These are phyloP conservation scores for Fusarium foetens DNA, from an alignment of 2,329 filamentous ascomycete genomes.

Conservation along the genomic window DNA sequence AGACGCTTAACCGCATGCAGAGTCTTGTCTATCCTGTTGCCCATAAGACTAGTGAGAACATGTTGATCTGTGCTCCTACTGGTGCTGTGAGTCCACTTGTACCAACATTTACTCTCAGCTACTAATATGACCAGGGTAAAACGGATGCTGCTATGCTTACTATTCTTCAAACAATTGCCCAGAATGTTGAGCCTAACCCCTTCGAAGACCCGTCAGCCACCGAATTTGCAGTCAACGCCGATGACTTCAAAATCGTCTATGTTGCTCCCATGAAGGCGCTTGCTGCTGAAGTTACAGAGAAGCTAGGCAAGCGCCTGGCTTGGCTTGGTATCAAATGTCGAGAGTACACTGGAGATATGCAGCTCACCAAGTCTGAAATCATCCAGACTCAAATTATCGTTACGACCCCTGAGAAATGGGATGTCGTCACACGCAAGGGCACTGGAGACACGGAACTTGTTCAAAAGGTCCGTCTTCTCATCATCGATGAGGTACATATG, in stretches of 20 bases:
- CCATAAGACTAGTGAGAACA: slow-evolving; percentile 96
- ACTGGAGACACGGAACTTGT: slow-evolving; percentile 97
- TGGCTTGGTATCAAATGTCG: slow-evolving; percentile 94
- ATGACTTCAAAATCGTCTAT: slow-evolving; percentile 98
- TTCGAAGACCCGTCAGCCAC: slow-evolving; percentile 76
- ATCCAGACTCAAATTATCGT: slow-evolving; percentile 97
- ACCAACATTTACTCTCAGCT: not conserved
- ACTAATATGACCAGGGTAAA: slow-evolving; percentile 72
- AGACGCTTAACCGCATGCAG: slow-evolving; percentile 95
- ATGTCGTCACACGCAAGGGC: slow-evolving; percentile 96
- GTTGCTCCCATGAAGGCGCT: slow-evolving; percentile 99
- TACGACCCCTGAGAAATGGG: slow-evolving; percentile 99
- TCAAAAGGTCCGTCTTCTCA: slow-evolving; percentile 93
- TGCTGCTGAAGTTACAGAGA: slow-evolving; percentile 94
- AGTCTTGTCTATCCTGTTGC: slow-evolving; percentile 95
- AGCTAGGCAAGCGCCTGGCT: slow-evolving; percentile 87
- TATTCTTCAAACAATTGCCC: slow-evolving; percentile 87
- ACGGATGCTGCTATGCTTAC: slow-evolving; percentile 98
- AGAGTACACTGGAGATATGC: slow-evolving; percentile 98
- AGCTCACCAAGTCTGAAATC: slow-evolving; percentile 95
- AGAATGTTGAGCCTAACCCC: slow-evolving; percentile 84
- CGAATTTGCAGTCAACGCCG: slow-evolving; percentile 83
- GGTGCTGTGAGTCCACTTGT: slow-evolving; percentile 73
- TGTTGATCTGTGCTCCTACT: slow-evolving; percentile 97
- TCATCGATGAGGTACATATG: slow-evolving; percentile 99